These are phyloP conservation scores for Termitomyces sp. DNA, from an alignment of 768 basidiomycete species.

Conservation along the genomic window DNA sequence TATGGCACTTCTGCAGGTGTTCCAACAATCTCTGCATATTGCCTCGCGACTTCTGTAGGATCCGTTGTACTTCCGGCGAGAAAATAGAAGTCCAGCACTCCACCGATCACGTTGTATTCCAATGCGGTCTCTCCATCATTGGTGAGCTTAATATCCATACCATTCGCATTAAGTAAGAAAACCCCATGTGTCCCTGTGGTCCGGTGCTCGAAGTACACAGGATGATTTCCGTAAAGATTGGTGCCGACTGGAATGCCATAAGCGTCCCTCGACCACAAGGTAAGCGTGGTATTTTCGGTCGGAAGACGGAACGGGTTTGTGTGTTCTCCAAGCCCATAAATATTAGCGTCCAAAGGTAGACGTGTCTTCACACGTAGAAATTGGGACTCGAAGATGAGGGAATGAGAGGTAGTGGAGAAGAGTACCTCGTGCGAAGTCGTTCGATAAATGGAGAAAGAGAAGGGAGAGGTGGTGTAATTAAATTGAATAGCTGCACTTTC, in stretches of 20 bases:
- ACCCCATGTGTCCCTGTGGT: slow-evolving; percentile 64
- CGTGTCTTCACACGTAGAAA: slow-evolving; percentile 67
- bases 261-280: slow-evolving; percentile 64
- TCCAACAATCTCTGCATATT: slow-evolving; percentile 67
- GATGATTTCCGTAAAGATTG: slow-evolving; percentile 71
- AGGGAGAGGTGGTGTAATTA: slow-evolving; percentile 53
- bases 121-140: slow-evolving; percentile 35
- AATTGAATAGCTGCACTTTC: slow-evolving; percentile 44
- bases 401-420: slow-evolving; percentile 54
- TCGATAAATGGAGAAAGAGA: slow-evolving; percentile 55
- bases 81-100: slow-evolving; percentile 76
- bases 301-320: slow-evolving; percentile 58
- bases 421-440: slow-evolving; percentile 44
- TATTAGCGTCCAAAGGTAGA: slow-evolving; percentile 55
- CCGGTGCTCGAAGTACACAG: slow-evolving; percentile 69
- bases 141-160: slow-evolving; percentile 72
- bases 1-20: slow-evolving; percentile 67
- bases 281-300: slow-evolving; percentile 38
- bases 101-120: slow-evolving; percentile 77
- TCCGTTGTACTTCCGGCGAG: slow-evolving; percentile 58
- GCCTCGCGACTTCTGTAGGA: slow-evolving; percentile 52
- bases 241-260: slow-evolving; percentile 50
- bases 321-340: slow-evolving; percentile 78
- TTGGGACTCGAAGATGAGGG: slow-evolving; percentile 72
- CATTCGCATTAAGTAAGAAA: slow-evolving; percentile 63